Base-by-base conservation (phyloP, 352 stramenopile species). In the Globisporangium yorkense region DNA sequence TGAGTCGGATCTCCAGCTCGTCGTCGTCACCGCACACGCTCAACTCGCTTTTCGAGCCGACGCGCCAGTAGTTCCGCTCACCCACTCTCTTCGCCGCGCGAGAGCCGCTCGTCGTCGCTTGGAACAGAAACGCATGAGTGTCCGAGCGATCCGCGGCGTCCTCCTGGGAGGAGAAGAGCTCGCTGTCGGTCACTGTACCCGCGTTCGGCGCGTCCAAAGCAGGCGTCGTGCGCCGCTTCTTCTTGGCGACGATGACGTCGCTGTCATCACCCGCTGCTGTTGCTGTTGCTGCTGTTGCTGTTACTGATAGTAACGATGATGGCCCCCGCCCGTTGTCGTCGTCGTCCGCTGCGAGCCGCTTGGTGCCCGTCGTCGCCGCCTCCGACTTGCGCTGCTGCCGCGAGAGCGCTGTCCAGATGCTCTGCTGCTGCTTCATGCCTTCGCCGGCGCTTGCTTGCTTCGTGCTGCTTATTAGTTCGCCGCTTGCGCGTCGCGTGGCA, bases 151-250 rank as follows among this genome's bases (percentile, higher is more conserved):
- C 49, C 24, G 24, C 24, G 31, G 47, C 56, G 46, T 85, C 77
- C 59, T 87, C 70, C 40, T 84, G 75, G 10, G 77, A 86, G n/a
- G 73, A 87, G 12, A 79, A 55, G 51, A 84, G 62, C 39, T 87
- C 76, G 31, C 55, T 63, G 65, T 89, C 75, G 24, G 78, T 87
- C 58, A 79, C 66, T 59, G 54, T 83, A 75, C 77, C 74, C 41
- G 50, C 39, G 35, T 77, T 59, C 56, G 49, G 67, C 66, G 43
- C 65, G 67, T 2, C 54, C 46, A 5, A 20, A 35, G n/a, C 6
- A 8, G 0, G 44, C 46, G 0, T 9, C 24, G 31, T 51, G 13
- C 51, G 50, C 15, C 35, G 57, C 29, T 62, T 62, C 40, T 62
- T 62, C 49, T 57, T 56, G 18, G 51, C 49, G 6, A 62, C 49